Conservation (phyloP, 2,329 filamentous ascomycete genomes). For the Diaporthe ilicicola region DNA sequence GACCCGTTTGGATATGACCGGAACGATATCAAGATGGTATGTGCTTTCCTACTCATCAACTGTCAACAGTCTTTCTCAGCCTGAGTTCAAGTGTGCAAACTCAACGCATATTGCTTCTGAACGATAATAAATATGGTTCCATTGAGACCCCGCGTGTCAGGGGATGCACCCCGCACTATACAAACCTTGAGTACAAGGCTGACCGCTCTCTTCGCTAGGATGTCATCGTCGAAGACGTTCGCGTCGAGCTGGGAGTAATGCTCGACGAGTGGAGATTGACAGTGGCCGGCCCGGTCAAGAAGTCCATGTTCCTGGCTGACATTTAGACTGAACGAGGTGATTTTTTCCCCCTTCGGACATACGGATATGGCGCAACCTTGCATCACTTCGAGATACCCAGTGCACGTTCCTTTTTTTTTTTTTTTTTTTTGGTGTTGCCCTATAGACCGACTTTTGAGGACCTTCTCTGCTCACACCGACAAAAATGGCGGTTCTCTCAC, state of each 20-base stretch:
- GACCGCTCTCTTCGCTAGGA: background rate
- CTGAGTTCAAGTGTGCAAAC: background rate
- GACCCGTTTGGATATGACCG: constrained; percentile 24
- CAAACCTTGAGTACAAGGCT: background rate
- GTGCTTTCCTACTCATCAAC: background rate
- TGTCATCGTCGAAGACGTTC: constrained; percentile 23
- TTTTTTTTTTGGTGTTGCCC: too few relatives aligned
- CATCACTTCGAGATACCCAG: constrained; percentile 4
- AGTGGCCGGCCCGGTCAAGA: constrained; percentile 16
- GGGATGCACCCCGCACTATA: background rate
- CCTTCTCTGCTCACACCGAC: background rate
- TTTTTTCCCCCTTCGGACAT: background rate
- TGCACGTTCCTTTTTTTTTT: background rate
- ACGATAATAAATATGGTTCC: too few relatives aligned
- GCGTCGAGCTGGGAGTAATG: constrained; percentile 24
- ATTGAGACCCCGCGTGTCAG: too few relatives aligned
- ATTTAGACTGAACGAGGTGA: background rate
- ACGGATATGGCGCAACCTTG: background rate
- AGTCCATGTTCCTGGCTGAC: constrained; percentile 22
- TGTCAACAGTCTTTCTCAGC: background rate
- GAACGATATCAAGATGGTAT: constrained; percentile 25
- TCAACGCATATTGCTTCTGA: too few relatives aligned
- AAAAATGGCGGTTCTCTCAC: constrained; percentile 3
- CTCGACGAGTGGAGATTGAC: constrained; percentile 23
- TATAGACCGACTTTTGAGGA: constrained; percentile 10